phyloP scores from a whole-genome alignment of 495 filamentous ascomycete genomes.

The Amphirosellinia nigrospora region DNA sequence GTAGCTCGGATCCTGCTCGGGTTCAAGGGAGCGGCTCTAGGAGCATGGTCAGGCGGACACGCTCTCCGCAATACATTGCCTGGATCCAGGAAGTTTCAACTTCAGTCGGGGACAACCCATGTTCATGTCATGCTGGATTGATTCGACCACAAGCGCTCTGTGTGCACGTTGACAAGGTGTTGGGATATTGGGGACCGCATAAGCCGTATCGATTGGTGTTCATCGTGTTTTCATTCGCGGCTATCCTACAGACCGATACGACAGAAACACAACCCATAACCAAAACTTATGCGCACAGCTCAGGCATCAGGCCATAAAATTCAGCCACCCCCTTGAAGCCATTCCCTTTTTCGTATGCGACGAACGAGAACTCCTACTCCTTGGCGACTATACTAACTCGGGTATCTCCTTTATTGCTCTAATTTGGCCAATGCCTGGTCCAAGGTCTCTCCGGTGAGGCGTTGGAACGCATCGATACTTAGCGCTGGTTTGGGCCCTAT shows the following conservation, averaged over 20 bases:
- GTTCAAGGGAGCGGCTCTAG: slow-evolving; percentile 1
- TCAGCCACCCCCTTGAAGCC: slow-evolving; percentile 8
- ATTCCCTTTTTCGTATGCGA: not conserved
- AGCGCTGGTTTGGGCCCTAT: slow-evolving; percentile 20
- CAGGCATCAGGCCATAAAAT: not conserved
- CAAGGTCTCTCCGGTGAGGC: slow-evolving; percentile 50
- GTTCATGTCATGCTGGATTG: not conserved
- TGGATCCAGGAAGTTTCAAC: not conserved
- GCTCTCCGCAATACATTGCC: slow-evolving; percentile 1
- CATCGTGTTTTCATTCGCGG: not conserved
- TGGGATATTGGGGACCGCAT: not conserved
- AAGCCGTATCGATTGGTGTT: not conserved
- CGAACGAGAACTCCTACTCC: not conserved
- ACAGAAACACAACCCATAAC: not conserved
- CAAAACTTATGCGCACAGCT: not conserved
- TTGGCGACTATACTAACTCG: not conserved
- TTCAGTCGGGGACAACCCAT: not conserved
- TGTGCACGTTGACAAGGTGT: not conserved
- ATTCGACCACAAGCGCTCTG: not conserved
- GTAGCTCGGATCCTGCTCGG: not conserved
- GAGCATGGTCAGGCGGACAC: not conserved
- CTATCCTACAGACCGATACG: not conserved
- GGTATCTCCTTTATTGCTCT: slow-evolving; percentile 13
- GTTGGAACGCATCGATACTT: slow-evolving; percentile 53
- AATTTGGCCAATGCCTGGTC: slow-evolving; percentile 44